These are phyloP conservation scores for Leptomonas seymouri DNA, from an alignment of 208 protist species.

Conservation along the genomic window DNA sequence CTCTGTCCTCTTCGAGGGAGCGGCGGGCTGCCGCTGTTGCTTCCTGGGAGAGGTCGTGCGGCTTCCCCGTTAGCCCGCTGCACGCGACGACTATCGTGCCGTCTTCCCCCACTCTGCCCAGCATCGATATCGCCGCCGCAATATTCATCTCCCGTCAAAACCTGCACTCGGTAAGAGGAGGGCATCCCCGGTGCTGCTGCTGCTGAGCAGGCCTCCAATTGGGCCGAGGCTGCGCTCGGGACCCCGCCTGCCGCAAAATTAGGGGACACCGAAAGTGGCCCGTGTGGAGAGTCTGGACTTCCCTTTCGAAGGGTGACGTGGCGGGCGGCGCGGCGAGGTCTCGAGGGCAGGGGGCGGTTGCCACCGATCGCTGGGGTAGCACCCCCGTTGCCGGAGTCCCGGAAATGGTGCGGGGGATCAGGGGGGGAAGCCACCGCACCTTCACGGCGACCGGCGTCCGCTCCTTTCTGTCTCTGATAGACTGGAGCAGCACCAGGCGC, in stretches of 20 bases:
- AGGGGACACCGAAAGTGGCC: background rate
- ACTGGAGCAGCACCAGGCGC: background rate
- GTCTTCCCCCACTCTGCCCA: background rate
- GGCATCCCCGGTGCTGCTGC: background rate
- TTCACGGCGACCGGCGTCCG: background rate
- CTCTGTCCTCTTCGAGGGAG: background rate
- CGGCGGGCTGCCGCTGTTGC: no score
- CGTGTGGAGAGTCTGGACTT: background rate
- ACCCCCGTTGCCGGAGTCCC: background rate
- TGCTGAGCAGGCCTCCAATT: background rate
- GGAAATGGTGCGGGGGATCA: background rate
- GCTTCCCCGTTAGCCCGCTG: no score
- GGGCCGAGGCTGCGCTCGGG: no score
- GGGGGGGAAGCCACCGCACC: background rate
- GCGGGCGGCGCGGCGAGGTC: background rate
- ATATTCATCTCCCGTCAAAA: background rate
- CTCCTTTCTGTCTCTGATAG: background rate
- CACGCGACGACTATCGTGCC: no score
- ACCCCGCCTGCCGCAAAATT: no score
- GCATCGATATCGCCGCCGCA: background rate
- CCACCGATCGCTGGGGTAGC: no score
- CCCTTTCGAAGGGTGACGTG: slow-evolving; percentile 1
- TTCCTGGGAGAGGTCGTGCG: no score
- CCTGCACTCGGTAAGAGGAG: background rate
- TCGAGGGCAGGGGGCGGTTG: background rate